Evolutionary conservation across 371 early-diverging fungal species (phyloP).

Genomic region (Mortierella sp.): DNA sequence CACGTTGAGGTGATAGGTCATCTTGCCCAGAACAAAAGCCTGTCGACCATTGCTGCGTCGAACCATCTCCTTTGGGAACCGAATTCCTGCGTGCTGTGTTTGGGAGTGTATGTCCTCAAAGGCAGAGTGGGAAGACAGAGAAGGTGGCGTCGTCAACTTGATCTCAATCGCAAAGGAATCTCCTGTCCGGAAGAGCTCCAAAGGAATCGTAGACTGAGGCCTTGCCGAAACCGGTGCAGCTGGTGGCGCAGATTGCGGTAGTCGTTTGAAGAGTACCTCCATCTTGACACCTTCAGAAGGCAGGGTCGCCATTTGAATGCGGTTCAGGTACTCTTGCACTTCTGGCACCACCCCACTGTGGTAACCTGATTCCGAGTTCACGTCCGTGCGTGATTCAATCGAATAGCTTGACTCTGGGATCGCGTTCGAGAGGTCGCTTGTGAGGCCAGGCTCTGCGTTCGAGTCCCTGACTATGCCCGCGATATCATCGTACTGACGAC

Average conservation of each 20-base stretch:
- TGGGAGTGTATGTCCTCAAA: too few relatives aligned
- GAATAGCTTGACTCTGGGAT: too few relatives aligned
- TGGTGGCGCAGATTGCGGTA: not conserved
- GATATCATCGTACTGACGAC: too few relatives aligned
- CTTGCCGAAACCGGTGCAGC: not conserved
- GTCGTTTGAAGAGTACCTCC: constrained; percentile 14
- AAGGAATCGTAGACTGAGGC: not conserved
- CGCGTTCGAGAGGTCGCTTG: too few relatives aligned
- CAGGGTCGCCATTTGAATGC: not conserved
- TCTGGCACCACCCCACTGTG: constrained; percentile 27
- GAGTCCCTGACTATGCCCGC: too few relatives aligned
- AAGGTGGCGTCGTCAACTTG: too few relatives aligned
- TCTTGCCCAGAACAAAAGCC: constrained; percentile 26
- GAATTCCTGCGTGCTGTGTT: too few relatives aligned
- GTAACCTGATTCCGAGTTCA: constrained; percentile 35
- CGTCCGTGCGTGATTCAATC: too few relatives aligned
- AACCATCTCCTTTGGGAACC: constrained; percentile 31
- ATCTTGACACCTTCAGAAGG: constrained; percentile 29
- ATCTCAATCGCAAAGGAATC: constrained; percentile 31
- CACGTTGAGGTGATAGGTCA: constrained; percentile 29
- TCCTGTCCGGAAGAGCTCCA: constrained; percentile 41
- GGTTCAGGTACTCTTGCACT: constrained; percentile 29
- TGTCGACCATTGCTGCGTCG: constrained; percentile 12
- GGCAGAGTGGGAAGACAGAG: too few relatives aligned
- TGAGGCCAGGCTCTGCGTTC: too few relatives aligned